Evolutionary conservation across 495 filamentous ascomycete genomes (phyloP).

Genomic region (Tuber magnatum): DNA sequence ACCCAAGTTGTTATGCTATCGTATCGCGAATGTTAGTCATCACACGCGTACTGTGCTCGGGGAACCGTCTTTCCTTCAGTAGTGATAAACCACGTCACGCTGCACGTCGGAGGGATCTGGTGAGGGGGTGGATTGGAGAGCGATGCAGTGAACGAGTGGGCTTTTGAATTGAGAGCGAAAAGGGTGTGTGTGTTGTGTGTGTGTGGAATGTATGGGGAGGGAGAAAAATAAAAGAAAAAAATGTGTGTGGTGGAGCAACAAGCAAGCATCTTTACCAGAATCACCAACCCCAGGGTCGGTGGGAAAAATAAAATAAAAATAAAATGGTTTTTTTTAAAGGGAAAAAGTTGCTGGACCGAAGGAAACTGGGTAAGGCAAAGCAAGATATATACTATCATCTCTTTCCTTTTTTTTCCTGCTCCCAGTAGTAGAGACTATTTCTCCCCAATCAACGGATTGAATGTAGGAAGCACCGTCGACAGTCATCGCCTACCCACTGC

Average conservation of each 20-base stretch:
- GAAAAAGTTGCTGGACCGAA: background rate
- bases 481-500: background rate
- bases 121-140: background rate
- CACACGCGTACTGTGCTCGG: background rate
- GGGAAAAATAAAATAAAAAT: background rate
- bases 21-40: conserved; percentile 1
- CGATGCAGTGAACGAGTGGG: conserved; percentile 4
- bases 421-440: background rate
- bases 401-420: background rate
- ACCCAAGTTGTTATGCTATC: background rate
- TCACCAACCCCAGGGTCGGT: background rate
- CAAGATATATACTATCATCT: background rate
- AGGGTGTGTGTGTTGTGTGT: conserved; percentile 3
- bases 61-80: background rate
- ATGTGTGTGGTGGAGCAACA: background rate
- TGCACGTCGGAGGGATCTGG: background rate
- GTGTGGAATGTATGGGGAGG: background rate
- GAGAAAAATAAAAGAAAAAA: too few relatives aligned
- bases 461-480: background rate
- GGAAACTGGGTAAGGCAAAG: background rate
- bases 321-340: too few relatives aligned
- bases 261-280: background rate
- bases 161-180: background rate
- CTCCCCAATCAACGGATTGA: background rate
- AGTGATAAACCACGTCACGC: conserved; percentile 20